Percentiles rank a stretch among this genome's conserved stretches.
phyloP scores from a whole-genome alignment of 148 eudicot species.

The Talinum fruticosum region DNA sequence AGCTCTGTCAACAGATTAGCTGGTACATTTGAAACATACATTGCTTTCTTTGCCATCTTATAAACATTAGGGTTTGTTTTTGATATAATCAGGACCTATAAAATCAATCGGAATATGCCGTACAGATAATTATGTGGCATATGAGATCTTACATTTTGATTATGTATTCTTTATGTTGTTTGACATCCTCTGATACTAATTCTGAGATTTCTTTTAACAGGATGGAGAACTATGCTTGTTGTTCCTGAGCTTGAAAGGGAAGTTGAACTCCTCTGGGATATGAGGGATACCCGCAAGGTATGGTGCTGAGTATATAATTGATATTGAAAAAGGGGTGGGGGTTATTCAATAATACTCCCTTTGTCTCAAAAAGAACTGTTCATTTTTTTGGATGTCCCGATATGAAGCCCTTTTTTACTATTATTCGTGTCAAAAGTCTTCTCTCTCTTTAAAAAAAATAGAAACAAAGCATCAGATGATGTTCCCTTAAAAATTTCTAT shows the following conservation, averaged over 20 bases:
- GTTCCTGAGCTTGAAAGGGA: constrained; percentile 97
- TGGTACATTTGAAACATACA: not conserved
- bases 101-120: not conserved
- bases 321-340: not conserved
- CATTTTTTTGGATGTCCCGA: too few species aligned
- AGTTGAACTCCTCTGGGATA: constrained; percentile 67
- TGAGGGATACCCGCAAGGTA: constrained; percentile 81
- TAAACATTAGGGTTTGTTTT: not conserved
- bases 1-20: not conserved
- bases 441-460: too few species aligned
- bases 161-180: not conserved
- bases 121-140: not conserved
- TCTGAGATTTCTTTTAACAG: constrained; percentile 31
- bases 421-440: too few species aligned
- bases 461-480: too few species aligned
- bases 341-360: too few species aligned
- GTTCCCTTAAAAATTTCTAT: too few species aligned
- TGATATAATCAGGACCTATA: not conserved
- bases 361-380: too few species aligned
- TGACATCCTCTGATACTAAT: constrained; percentile 11
- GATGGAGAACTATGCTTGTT: constrained; percentile 99
- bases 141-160: not conserved
- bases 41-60: not conserved
- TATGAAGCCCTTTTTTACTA: too few species aligned
- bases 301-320: not conserved